Percentiles rank a stretch among this genome's conserved stretches.
Conservation (phyloP, 2,329 filamentous ascomycete genomes). For the Ophiostoma quercus region DNA sequence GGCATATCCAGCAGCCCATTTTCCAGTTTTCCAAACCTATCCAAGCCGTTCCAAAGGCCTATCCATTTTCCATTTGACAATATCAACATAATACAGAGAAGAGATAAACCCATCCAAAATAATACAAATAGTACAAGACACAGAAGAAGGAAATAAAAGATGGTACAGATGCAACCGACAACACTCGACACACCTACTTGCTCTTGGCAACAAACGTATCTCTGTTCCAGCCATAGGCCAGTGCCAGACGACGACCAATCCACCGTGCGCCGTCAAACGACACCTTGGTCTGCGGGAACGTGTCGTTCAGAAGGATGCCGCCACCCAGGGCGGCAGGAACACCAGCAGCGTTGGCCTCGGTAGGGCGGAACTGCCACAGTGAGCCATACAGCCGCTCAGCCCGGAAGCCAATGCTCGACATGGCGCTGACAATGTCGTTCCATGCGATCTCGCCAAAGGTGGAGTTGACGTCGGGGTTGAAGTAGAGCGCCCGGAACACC, state of each 20-base stretch:
- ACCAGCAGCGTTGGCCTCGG: conserved; percentile 31
- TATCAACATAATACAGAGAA: not conserved
- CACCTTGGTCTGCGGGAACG: conserved; percentile 52
- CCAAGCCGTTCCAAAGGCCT: not conserved
- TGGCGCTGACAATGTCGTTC: conserved; percentile 50
- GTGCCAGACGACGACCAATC: conserved; percentile 44
- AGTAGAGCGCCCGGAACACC: conserved; percentile 41
- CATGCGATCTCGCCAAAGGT: conserved; percentile 47
- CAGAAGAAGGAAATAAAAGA: too few relatives aligned
- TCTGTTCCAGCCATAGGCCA: conserved; percentile 48
- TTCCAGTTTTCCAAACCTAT: not conserved
- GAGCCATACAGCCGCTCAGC: conserved; percentile 56
- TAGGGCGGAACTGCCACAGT: conserved; percentile 54
- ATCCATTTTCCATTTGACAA: not conserved
- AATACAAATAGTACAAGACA: not conserved
- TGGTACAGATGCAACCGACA: not conserved
- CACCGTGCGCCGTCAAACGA: conserved; percentile 42
- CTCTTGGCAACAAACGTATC: conserved; percentile 39
- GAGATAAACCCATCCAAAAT: not conserved
- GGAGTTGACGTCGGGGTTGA: conserved; percentile 32
- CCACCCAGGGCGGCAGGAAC: conserved; percentile 33
- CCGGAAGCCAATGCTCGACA: conserved; percentile 46
- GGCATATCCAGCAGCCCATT: not conserved
- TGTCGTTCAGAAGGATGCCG: conserved; percentile 57
- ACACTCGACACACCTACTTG: not conserved